Percentiles rank a stretch among this genome's conserved stretches.
phyloP scores from a whole-genome alignment of 1,139 yeast species.

The Meyerozyma athensensis region DNA sequence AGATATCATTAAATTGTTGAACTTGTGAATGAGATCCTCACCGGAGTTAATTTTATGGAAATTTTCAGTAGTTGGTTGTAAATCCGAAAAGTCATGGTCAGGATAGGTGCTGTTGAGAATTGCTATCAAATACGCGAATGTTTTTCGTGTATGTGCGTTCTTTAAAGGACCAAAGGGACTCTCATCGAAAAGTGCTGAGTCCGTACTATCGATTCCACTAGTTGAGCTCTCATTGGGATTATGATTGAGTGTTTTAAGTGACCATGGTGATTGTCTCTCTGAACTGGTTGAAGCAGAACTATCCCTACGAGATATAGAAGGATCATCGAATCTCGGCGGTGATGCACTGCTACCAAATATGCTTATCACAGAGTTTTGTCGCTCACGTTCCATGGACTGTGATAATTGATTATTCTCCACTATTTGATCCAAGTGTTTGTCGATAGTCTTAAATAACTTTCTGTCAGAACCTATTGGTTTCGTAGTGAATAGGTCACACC shows the following conservation, averaged over 20 bases:
- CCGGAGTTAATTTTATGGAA: conserved; percentile 39
- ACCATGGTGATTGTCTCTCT: neutral
- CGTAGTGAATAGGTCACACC: conserved; percentile 90
- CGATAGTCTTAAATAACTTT: conserved; percentile 82
- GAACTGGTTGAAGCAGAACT: neutral
- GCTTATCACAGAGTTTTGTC: conserved; percentile 34
- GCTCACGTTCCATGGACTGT: conserved; percentile 37
- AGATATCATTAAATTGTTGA: conserved; percentile 76
- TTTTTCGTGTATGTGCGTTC: conserved; percentile 75
- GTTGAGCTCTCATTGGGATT: neutral
- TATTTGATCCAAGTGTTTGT: conserved; percentile 68
- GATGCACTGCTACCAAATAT: conserved; percentile 36
- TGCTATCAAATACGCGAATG: conserved; percentile 87
- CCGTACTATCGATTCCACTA: neutral
- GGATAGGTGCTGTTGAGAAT: conserved; percentile 91
- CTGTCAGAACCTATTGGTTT: conserved; percentile 89
- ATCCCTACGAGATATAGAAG: neutral
- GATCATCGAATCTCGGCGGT: conserved; percentile 15
- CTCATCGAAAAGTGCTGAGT: conserved; percentile 26
- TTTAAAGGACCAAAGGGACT: conserved; percentile 95
- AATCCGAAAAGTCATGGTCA: conserved; percentile 85
- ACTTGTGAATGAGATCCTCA: conserved; percentile 61
- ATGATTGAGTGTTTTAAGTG: neutral
- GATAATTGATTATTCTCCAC: conserved; percentile 51
- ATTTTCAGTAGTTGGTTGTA: conserved; percentile 81